Base-by-base conservation (phyloP, 352 stramenopile genomes). In the Phytophthora fragariaefolia region DNA sequence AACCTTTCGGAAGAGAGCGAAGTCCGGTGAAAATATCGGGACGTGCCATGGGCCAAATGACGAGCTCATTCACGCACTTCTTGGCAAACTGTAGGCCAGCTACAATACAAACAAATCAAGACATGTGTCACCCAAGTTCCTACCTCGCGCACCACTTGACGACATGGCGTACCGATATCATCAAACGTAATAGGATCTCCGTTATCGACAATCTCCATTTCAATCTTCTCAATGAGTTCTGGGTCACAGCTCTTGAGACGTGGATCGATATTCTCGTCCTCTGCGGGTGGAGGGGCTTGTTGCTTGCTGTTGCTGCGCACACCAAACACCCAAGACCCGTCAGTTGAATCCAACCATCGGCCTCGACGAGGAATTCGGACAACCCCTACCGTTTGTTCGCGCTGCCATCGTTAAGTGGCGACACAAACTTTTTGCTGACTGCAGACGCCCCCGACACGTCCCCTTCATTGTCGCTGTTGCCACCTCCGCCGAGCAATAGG, bases 21-120 rank as follows among this genome's bases (percentile, higher is more conserved):
- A 99, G 81, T 20, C 97, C 97, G 0, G 92, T 98, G 73, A 99
- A 99, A 10, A 99, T 91, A 69, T 99, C 97, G 28, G 97, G 97
- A 15, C 96, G 89, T 52, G 92, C 91, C 96, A 99, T 99, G 0
- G 98, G 98, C 97, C 96, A 99, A 66, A 98, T 98, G 12, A 99
- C 97, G 15, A 99, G 78, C 82, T 99, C 98, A 59, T 97, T 93
- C 24, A 99, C 92, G 28, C 96, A 98, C 56, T 97, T 92, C 72
- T 99, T 99, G 3, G 97, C 97, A 76, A 98, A 97, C 18, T 96
- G 79, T 48, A 99, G 82, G 1, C 98, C 98, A 52, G 97, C 97
- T 95, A 67, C 1, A 43, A 17, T 53, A 55, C 20, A 12, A 42
- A 45, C n/a, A 49, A 58, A 20, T 6, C n/a, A 36, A 6, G 23